Evolutionary conservation across 1,139 yeast genomes (phyloP).

Genomic region (Yueomyces sp.): DNA sequence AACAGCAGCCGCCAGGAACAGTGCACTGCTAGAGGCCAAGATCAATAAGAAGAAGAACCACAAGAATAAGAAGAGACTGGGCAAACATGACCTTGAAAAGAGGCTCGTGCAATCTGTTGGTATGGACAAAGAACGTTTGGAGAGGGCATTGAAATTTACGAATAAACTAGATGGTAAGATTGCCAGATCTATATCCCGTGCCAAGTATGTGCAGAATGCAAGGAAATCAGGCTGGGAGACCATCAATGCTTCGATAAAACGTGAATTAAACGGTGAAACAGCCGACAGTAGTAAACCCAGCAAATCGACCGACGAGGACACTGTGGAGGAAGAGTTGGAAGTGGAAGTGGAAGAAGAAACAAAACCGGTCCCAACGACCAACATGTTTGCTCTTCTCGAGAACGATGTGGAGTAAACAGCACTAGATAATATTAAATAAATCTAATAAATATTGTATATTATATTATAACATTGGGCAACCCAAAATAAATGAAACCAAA

Average conservation of each 20-base stretch:
- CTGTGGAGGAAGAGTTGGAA: not conserved
- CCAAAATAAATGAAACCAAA: no score
- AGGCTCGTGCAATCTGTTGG: constrained; percentile 24
- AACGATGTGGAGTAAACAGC: not conserved
- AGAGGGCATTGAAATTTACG: constrained; percentile 39
- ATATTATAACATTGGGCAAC: no score
- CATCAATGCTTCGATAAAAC: constrained; percentile 38
- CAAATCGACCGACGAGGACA: not conserved
- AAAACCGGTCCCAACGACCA: not conserved
- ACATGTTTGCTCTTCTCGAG: not conserved
- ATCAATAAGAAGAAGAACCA: constrained; percentile 32
- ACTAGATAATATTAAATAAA: no score
- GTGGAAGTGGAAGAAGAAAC: not conserved
- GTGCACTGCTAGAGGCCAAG: constrained; percentile 45
- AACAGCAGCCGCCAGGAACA: constrained; percentile 47
- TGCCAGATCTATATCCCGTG: constrained; percentile 49
- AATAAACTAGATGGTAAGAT: constrained; percentile 52
- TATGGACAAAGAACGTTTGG: constrained; percentile 29
- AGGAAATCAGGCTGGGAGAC: constrained; percentile 67
- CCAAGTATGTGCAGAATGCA: constrained; percentile 45
- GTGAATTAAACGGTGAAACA: constrained; percentile 13
- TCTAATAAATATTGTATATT: no score
- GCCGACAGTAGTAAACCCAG: not conserved
- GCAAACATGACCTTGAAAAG: constrained; percentile 25
- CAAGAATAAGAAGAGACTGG: constrained; percentile 22